A percentile compares a stretch with the other conserved stretches of the same genome.
These are phyloP conservation scores for Pseudohyphozyma bogoriensis DNA, from an alignment of 768 basidiomycete species.

Conservation along the genomic window DNA sequence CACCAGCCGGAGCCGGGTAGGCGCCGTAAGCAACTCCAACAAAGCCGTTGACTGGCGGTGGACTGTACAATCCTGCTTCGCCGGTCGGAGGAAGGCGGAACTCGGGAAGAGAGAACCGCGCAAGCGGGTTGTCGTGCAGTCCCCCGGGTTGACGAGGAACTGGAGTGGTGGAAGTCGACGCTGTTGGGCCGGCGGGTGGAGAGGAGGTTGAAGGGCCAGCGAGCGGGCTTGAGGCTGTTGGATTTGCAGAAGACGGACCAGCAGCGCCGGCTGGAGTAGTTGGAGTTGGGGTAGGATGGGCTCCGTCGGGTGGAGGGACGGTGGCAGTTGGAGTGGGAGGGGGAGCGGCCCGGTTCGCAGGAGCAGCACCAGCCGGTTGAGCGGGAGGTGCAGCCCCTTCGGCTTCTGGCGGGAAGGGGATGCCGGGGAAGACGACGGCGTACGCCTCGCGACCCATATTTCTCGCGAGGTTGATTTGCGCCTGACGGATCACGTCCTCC, in stretches of 20 bases:
- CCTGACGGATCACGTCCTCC: conserved; percentile 37
- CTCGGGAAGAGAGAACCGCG: conserved; percentile 16
- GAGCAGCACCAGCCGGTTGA: neutral
- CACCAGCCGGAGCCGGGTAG: conserved; percentile 1
- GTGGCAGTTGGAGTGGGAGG: conserved; percentile 34
- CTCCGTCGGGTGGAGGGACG: conserved; percentile 35
- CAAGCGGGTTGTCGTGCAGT: conserved; percentile 23
- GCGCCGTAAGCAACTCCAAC: conserved; percentile 21
- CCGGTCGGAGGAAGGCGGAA: conserved; percentile 21
- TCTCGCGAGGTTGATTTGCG: conserved; percentile 27
- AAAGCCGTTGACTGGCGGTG: conserved; percentile 1
- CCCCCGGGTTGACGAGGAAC: conserved; percentile 8
- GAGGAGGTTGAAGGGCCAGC: no score
- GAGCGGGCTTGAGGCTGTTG: no score
- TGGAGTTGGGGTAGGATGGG: conserved; percentile 36
- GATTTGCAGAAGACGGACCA: neutral
- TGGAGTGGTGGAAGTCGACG: neutral
- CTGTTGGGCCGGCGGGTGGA: neutral
- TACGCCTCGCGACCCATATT: conserved; percentile 27
- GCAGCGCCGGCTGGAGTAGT: conserved; percentile 30
- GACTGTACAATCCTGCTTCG: conserved; percentile 22
- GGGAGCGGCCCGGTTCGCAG: conserved; percentile 34
- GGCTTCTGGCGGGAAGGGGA: conserved; percentile 28
- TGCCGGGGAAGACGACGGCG: conserved; percentile 32
- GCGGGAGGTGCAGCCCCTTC: neutral